Percentiles rank a stretch among this genome's conserved stretches.
These are phyloP conservation scores for Penicillium nordicum DNA, from an alignment of 2,329 filamentous ascomycete genomes.

Conservation along the genomic window DNA sequence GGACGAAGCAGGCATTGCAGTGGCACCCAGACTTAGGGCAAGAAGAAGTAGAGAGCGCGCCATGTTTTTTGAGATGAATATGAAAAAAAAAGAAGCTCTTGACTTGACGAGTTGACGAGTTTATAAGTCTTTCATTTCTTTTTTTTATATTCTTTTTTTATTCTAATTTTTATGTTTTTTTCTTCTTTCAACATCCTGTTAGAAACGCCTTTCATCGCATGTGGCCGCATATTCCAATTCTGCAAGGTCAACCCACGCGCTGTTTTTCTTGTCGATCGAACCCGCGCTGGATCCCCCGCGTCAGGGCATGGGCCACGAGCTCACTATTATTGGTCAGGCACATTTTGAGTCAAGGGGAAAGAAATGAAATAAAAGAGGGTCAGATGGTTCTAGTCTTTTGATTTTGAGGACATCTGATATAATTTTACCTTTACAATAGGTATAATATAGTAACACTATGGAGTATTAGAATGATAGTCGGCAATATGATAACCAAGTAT, in stretches of 20 bases:
- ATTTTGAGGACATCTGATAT: too few species aligned
- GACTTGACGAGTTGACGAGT: neutral
- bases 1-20: constrained; percentile 6
- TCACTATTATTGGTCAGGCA: constrained; percentile 1
- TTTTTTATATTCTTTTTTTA: too few species aligned
- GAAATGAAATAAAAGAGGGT: too few species aligned
- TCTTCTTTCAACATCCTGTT: neutral
- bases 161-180: neutral
- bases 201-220: neutral
- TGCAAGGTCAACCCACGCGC: neutral
- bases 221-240: neutral
- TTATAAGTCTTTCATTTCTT: neutral
- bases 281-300: neutral
- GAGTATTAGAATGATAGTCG: too few species aligned
- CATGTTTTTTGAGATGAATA: constrained; percentile 1
- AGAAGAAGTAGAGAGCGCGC: constrained; percentile 2
- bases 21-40: constrained; percentile 7
- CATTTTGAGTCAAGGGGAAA: neutral
- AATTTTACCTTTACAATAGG: too few species aligned
- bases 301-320: constrained; percentile 2
- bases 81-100: too few species aligned
- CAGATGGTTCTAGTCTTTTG: too few species aligned
- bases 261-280: neutral
- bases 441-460: too few species aligned
- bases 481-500: too few species aligned